Conservation (phyloP, 169 alveolate genomes). For the Eimeria acervulina region DNA sequence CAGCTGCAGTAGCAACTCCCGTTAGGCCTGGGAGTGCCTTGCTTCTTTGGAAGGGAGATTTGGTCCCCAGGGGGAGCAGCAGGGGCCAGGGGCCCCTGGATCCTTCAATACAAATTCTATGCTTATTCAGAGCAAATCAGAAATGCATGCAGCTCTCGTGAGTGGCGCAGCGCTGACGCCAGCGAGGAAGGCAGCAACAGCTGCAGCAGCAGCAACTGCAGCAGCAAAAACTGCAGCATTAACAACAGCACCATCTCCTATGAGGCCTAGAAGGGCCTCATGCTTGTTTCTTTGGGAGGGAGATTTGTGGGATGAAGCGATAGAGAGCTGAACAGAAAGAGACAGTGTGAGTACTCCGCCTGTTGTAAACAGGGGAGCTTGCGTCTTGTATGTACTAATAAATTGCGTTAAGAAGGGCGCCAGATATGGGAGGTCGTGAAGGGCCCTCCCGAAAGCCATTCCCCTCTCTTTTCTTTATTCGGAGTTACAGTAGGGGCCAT, state of each 20-base stretch:
- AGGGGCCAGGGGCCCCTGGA: not conserved
- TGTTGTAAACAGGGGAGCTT: not conserved
- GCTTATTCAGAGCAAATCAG: not conserved
- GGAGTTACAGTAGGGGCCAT: not conserved
- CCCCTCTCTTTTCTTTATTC: not conserved
- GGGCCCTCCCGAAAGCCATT: not conserved
- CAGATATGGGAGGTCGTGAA: not conserved
- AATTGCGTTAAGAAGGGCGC: not conserved
- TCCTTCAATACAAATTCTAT: constrained; percentile 26
- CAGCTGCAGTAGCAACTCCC: constrained; percentile 14
- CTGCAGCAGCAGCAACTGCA: no score
- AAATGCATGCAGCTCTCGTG: no score
- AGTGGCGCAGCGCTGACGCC: no score
- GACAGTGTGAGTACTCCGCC: not conserved
- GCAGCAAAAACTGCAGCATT: no score
- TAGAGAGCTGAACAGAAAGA: not conserved
- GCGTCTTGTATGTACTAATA: not conserved
- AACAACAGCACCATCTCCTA: not conserved
- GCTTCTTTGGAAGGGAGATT: not conserved
- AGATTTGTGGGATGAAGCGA: not conserved
- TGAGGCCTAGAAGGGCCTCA: constrained; percentile 35
- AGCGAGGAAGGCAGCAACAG: no score
- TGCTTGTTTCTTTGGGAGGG: constrained; percentile 25
- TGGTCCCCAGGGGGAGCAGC: not conserved
- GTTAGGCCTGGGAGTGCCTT: not conserved